phyloP scores from a whole-genome alignment of 2,329 filamentous ascomycete genomes.

The Calonectria hongkongensis region DNA sequence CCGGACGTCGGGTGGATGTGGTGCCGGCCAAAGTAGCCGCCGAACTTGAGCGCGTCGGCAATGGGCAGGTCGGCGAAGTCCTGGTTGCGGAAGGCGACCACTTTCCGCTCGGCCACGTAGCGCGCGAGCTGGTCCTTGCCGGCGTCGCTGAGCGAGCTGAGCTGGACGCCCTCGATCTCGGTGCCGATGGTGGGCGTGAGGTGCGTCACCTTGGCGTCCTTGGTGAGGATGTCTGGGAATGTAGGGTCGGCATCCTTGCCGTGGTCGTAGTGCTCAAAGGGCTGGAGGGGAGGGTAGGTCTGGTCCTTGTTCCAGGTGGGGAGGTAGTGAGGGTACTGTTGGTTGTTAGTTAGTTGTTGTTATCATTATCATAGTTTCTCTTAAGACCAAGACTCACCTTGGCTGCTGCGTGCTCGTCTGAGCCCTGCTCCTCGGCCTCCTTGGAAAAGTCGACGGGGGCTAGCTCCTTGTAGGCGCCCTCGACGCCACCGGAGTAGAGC shows the following conservation, averaged over 20 bases:
- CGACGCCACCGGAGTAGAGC: slow-evolving; percentile 54
- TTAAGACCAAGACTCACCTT: slow-evolving; percentile 41
- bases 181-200: slow-evolving; percentile 85
- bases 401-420: slow-evolving; percentile 48
- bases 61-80: slow-evolving; percentile 84
- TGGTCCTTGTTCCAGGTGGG: slow-evolving; percentile 81
- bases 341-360: not conserved
- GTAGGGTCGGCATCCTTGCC: slow-evolving; percentile 83
- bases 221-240: slow-evolving; percentile 79
- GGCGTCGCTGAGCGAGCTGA: slow-evolving; percentile 79
- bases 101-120: slow-evolving; percentile 84
- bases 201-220: slow-evolving; percentile 71
- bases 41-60: slow-evolving; percentile 80
- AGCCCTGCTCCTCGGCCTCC: slow-evolving; percentile 49
- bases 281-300: slow-evolving; percentile 78
- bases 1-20: slow-evolving; percentile 89
- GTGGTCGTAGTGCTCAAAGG: slow-evolving; percentile 84
- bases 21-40: slow-evolving; percentile 85
- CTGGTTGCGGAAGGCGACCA: slow-evolving; percentile 86
- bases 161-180: slow-evolving; percentile 82
- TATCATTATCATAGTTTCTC: not conserved
- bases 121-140: slow-evolving; percentile 87
- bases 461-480: slow-evolving; percentile 53
- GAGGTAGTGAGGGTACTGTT: slow-evolving; percentile 81
- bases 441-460: slow-evolving; percentile 46